These are phyloP conservation scores for Penicillium paradoxum DNA, from an alignment of 495 filamentous ascomycete species.

Conservation along the genomic window DNA sequence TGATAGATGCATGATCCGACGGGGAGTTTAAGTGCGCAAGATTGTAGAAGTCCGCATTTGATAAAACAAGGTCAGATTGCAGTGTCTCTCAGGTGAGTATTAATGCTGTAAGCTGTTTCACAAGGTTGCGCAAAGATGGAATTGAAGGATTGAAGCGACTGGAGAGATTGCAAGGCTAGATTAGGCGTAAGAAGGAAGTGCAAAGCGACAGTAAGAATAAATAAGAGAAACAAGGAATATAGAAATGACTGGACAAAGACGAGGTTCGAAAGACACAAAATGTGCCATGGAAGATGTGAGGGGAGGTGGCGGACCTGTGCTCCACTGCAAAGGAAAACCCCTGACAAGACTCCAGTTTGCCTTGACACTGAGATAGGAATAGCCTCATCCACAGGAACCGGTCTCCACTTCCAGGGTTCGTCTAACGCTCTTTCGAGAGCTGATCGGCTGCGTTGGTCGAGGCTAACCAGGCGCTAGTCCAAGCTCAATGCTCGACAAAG, in stretches of 20 bases:
- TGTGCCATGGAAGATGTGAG: slow-evolving; percentile 10
- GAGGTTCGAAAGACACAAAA: slow-evolving; percentile 17
- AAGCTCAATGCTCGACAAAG: neutral
- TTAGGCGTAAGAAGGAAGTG: neutral
- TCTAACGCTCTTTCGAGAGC: slow-evolving; percentile 3
- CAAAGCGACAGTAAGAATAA: too few relatives aligned
- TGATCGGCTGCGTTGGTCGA: slow-evolving; percentile 8
- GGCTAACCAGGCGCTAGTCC: slow-evolving; percentile 6
- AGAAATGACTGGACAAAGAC: slow-evolving; percentile 7
- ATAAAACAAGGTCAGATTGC: neutral
- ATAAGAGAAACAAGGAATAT: slow-evolving; percentile 5
- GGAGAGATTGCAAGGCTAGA: neutral
- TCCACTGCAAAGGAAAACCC: slow-evolving; percentile 11
- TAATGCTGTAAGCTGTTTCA: neutral
- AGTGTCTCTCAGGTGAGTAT: neutral
- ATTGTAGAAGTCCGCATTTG: slow-evolving; percentile 16
- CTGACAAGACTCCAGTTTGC: slow-evolving; percentile 11
- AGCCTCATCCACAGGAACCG: neutral
- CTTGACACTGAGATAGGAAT: neutral
- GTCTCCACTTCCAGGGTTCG: neutral
- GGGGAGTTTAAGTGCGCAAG: slow-evolving; percentile 19
- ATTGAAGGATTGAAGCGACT: neutral
- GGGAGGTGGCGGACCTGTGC: slow-evolving; percentile 10
- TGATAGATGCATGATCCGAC: slow-evolving; percentile 35
- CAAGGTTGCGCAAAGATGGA: neutral